Conservation (phyloP, 345 rosid species). For the Balakata baccata region DNA sequence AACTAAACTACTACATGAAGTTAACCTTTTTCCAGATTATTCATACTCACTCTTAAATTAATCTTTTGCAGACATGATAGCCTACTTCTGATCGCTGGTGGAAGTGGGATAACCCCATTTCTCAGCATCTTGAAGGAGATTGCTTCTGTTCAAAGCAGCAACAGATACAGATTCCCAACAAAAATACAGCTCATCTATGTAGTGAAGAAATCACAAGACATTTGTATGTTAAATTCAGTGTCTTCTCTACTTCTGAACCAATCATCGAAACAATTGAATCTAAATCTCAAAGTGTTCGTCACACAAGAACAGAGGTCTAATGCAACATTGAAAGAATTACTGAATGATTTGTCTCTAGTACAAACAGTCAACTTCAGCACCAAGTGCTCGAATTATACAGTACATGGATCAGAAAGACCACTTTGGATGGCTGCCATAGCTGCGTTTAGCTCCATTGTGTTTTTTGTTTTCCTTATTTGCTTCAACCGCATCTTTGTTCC, state of each 20-base stretch:
- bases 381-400: slow-evolving; percentile 35
- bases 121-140: slow-evolving; percentile 72
- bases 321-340: slow-evolving; percentile 38
- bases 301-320: slow-evolving; percentile 50
- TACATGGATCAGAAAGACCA: slow-evolving; percentile 50
- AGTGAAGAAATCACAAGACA: slow-evolving; percentile 50
- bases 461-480: slow-evolving; percentile 47
- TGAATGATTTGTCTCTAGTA: slow-evolving; percentile 41
- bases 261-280: slow-evolving; percentile 31
- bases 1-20: neutral
- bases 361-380: slow-evolving; percentile 43
- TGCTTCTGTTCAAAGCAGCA: slow-evolving; percentile 29
- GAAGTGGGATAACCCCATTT: slow-evolving; percentile 83
- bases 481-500: slow-evolving; percentile 52
- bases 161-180: slow-evolving; percentile 38
- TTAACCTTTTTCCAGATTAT: neutral
- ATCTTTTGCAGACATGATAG: slow-evolving; percentile 57
- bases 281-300: slow-evolving; percentile 58
- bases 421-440: slow-evolving; percentile 42
- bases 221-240: slow-evolving; percentile 54
- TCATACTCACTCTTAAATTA: neutral
- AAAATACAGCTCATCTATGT: slow-evolving; percentile 54
- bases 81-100: slow-evolving; percentile 72
- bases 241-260: slow-evolving; percentile 47
- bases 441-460: slow-evolving; percentile 38